Conservation (phyloP, 129 eudicot species). For the Calendula officinalis region DNA sequence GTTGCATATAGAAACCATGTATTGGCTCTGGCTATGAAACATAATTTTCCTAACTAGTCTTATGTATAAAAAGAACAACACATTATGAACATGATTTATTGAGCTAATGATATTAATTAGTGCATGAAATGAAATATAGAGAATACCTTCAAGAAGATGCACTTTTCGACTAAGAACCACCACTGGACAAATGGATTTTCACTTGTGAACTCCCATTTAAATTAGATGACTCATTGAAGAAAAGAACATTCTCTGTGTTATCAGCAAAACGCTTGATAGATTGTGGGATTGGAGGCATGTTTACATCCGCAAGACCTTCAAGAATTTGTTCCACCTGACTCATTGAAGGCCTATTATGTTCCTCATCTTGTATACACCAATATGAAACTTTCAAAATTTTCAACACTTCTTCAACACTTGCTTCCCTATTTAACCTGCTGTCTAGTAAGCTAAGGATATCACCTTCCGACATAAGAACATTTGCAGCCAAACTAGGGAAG, state of each 20-base stretch:
- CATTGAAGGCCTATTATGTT: slow-evolving; percentile 60
- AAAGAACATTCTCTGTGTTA: slow-evolving; percentile 35
- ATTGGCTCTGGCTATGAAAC: too few species aligned
- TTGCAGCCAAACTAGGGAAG: slow-evolving; percentile 59
- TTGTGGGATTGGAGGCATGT: slow-evolving; percentile 60
- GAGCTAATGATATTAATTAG: too few species aligned
- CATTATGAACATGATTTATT: too few species aligned
- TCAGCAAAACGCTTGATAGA: slow-evolving; percentile 45
- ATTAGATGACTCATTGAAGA: slow-evolving; percentile 41
- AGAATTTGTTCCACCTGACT: slow-evolving; percentile 64
- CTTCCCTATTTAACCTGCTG: slow-evolving; percentile 47
- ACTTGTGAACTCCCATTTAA: slow-evolving; percentile 32
- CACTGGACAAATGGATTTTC: too few species aligned
- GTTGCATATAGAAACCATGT: too few species aligned
- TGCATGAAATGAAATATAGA: too few species aligned
- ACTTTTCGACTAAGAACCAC: not conserved
- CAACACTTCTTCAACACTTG: slow-evolving; percentile 46
- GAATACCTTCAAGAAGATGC: slow-evolving; percentile 10
- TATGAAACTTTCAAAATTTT: slow-evolving; percentile 61
- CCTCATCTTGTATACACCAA: slow-evolving; percentile 89
- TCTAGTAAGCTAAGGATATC: slow-evolving; percentile 66
- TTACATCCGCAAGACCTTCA: slow-evolving; percentile 65
- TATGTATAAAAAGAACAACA: too few species aligned
- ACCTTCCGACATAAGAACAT: slow-evolving; percentile 45
- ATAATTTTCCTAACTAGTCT: too few species aligned